These are phyloP conservation scores for Nitzschia palea DNA, from an alignment of 108 stramenopile species.

Conservation along the genomic window DNA sequence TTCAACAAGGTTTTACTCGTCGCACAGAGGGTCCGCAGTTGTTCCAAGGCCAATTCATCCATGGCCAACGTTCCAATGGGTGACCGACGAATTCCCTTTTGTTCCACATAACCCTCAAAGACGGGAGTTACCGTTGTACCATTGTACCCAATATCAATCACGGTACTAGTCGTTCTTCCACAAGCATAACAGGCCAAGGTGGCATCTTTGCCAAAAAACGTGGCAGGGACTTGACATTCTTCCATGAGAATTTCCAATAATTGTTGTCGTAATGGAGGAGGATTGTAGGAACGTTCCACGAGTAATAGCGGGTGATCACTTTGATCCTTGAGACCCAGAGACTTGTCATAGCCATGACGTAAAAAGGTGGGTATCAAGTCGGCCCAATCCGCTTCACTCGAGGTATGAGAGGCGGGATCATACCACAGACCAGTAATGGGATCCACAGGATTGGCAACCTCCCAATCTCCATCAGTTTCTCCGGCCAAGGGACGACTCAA, in stretches of 20 bases:
- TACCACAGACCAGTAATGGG: constrained; percentile 70
- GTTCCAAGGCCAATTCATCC: constrained; percentile 58
- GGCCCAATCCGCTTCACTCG: constrained; percentile 44
- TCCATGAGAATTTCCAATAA: constrained; percentile 73
- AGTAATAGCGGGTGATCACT: constrained; percentile 65
- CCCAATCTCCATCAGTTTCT: constrained; percentile 60
- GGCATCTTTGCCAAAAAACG: constrained; percentile 88
- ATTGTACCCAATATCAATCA: constrained; percentile 76
- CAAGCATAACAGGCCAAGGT: constrained; percentile 80
- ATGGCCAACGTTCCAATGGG: constrained; percentile 57
- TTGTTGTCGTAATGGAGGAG: constrained; percentile 78
- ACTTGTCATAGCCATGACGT: constrained; percentile 46
- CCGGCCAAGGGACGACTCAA: constrained; percentile 39
- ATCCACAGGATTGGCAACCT: constrained; percentile 76
- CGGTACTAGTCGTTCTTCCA: constrained; percentile 80
- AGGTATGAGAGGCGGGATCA: constrained; percentile 17
- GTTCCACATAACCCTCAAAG: constrained; percentile 85
- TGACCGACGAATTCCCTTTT: constrained; percentile 59
- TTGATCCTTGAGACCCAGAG: constrained; percentile 31
- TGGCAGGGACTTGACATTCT: constrained; percentile 78
- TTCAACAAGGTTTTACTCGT: constrained; percentile 29
- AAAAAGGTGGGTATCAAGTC: constrained; percentile 46
- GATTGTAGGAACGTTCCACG: constrained; percentile 79
- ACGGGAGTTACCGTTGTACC: constrained; percentile 84
- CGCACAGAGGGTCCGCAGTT: constrained; percentile 37